Evolutionary conservation across 176 grass and related monocot species (phyloP).

Genomic region (Rhynchospora breviuscula): DNA sequence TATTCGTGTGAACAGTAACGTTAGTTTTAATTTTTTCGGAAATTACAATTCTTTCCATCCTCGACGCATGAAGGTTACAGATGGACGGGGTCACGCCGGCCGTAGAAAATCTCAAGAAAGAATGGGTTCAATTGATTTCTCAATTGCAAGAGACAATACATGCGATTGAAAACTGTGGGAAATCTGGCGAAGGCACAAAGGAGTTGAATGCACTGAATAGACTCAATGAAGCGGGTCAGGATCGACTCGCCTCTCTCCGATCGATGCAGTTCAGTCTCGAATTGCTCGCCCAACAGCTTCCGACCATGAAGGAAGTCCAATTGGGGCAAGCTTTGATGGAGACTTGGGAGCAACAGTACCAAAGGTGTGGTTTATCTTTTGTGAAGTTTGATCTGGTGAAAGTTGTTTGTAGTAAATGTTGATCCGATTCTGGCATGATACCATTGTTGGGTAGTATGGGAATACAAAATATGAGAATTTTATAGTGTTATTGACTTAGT

Average conservation of each 20-base stretch:
- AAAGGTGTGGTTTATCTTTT: conserved; percentile 34
- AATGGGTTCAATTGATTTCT: no score
- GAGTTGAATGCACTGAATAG: conserved; percentile 60
- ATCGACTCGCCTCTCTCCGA: conserved; percentile 59
- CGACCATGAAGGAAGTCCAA: conserved; percentile 65
- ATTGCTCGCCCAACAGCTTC: conserved; percentile 65
- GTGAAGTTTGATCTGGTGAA: not conserved
- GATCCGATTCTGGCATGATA: not conserved
- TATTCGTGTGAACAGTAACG: no score
- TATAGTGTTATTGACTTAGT: no score
- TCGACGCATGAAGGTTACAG: no score
- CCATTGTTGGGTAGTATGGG: not conserved
- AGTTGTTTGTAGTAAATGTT: not conserved
- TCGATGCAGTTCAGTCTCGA: conserved; percentile 69
- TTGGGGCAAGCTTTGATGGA: conserved; percentile 43
- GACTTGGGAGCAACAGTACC: conserved; percentile 71
- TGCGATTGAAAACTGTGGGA: conserved; percentile 50
- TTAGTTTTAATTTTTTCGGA: no score
- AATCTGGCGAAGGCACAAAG: conserved; percentile 56
- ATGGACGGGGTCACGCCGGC: no score
- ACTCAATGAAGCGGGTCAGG: conserved; percentile 62
- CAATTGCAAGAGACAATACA: conserved; percentile 39
- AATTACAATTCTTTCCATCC: no score
- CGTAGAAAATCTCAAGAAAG: no score
- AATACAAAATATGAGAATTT: not conserved